phyloP scores from a whole-genome alignment of 2,329 filamentous ascomycete genomes.

The Dactylellina sp. region DNA sequence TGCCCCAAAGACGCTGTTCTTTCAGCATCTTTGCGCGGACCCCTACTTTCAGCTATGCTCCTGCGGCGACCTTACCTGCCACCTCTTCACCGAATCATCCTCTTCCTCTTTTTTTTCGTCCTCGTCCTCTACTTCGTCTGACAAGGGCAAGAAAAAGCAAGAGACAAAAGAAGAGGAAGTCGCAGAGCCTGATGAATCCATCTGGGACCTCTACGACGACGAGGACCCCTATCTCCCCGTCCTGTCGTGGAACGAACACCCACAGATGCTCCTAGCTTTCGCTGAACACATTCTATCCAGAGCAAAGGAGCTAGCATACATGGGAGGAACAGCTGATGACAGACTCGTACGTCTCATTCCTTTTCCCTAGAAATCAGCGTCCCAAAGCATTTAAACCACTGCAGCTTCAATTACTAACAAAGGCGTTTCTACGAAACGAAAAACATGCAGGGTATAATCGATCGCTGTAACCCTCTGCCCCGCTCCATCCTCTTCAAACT shows the following conservation, averaged over 20 bases:
- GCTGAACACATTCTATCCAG: conserved; percentile 33
- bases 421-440: not conserved
- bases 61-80: conserved; percentile 4
- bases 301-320: conserved; percentile 7
- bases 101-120: not conserved
- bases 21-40: not conserved
- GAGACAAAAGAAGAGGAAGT: not conserved
- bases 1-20: not conserved
- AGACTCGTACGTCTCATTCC: conserved; percentile 20
- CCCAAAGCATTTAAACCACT: too few relatives aligned
- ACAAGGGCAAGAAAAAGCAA: not conserved
- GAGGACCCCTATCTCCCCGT: conserved; percentile 29
- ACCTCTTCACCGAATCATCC: not conserved
- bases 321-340: conserved; percentile 7
- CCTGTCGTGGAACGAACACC: conserved; percentile 13
- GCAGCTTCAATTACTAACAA: too few relatives aligned
- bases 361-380: too few relatives aligned
- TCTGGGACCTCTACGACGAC: conserved; percentile 34
- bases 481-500: conserved; percentile 27
- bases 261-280: conserved; percentile 23
- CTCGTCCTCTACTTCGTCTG: not conserved
- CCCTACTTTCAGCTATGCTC: conserved; percentile 20
- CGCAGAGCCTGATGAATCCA: not conserved
- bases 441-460: not conserved
- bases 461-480: conserved; percentile 14